These are phyloP conservation scores for Pseudogymnoascus sp. DNA, from an alignment of 2,329 filamentous ascomycete genomes.

Conservation along the genomic window DNA sequence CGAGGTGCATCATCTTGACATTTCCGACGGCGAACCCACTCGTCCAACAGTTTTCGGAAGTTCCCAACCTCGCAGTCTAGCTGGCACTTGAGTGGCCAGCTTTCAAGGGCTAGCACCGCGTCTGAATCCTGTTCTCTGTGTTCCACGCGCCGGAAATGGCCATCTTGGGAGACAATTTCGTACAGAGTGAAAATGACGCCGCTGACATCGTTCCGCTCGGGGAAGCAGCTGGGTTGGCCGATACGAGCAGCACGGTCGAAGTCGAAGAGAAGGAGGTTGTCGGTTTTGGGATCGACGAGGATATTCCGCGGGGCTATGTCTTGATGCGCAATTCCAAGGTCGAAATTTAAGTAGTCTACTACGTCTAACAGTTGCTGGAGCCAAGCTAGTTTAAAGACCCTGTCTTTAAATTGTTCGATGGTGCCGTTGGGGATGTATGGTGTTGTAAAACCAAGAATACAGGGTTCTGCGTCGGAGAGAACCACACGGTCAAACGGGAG, in stretches of 20 bases:
- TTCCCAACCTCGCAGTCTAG: not conserved
- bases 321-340: constrained; percentile 35
- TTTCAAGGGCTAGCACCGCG: not conserved
- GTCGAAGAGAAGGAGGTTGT: constrained; percentile 34
- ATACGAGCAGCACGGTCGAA: constrained; percentile 31
- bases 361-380: constrained; percentile 33
- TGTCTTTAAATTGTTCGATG: constrained; percentile 25
- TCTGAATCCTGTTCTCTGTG: not conserved
- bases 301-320: constrained; percentile 37
- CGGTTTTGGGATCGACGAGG: constrained; percentile 31
- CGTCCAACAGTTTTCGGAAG: not conserved
- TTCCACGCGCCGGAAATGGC: constrained; percentile 2
- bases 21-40: not conserved
- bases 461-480: constrained; percentile 30
- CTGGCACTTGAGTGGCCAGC: not conserved
- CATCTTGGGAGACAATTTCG: constrained; percentile 20
- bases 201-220: constrained; percentile 25
- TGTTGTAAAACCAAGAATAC: constrained; percentile 36
- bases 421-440: constrained; percentile 33
- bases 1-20: not conserved
- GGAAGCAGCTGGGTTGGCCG: constrained; percentile 16
- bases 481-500: constrained; percentile 33
- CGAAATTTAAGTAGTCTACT: constrained; percentile 36
- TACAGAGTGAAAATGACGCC: constrained; percentile 21
- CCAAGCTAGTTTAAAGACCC: constrained; percentile 34